Evolutionary conservation across 495 filamentous ascomycete genomes (phyloP), one percentile per base, ranked within the genome.

Genomic region (Neurospora hispaniola): DNA sequence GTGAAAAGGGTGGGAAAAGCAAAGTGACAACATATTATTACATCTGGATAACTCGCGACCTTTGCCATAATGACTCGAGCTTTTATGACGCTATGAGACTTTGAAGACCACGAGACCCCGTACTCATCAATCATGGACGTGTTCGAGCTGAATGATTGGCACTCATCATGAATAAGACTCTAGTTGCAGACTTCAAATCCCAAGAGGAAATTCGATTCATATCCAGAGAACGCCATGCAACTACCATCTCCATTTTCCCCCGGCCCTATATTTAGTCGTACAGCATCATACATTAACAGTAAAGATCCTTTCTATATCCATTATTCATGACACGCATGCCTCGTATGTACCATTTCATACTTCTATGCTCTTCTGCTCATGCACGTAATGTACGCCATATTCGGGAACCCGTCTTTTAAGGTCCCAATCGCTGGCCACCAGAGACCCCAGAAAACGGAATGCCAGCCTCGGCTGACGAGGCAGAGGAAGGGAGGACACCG

Each of bases 401-500:
- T 7, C 54, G 18, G 12, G 54, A 66, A 18, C 27, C 11, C 14
- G 6, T 7, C 11, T 23, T 59, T 59, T 27, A 66, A 66, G 54
- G 54, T 66, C 54, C 54, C 27, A 27, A 35, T 8, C 54, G 27
- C 54, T 66, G 54, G 35, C 54, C 54, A 38, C 54, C 54, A 14
- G 54, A 66, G 54, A 66, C 27, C 3, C 31, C 31, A 27, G 27
- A 6, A 35, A 66, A 66, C 3, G 54, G 54, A 66, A 66, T 66
- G 14, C 54, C 46, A 31, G 59, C 79, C 54, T 79, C 78, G 69
- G 86, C 86, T 18, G 77, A 75, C 4, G 80, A 72, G 62, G 80
- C 83, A 40, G 83, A 85, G 0, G 89, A 88, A 2, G 94, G 94
- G 27, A 98, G 83, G 20, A 98, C 92, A 1, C 94, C 94, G 78